phyloP scores from a whole-genome alignment of 2,329 filamentous ascomycete genomes.

The Calonectria pteridis region DNA sequence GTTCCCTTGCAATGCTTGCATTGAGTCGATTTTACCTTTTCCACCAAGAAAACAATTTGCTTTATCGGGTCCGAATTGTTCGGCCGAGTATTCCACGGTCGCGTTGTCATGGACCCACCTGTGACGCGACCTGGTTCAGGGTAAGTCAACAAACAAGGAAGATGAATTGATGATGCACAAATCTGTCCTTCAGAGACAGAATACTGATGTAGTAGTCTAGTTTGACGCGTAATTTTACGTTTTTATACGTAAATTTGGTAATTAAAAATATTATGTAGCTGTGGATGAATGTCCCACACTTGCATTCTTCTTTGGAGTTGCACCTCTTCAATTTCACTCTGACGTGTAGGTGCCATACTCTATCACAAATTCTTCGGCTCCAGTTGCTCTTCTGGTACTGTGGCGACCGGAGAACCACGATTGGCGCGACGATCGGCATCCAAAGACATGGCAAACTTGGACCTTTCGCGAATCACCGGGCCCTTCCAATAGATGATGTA shows the following conservation, averaged over 20 bases:
- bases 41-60: no score
- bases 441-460: neutral
- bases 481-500: slow-evolving; percentile 4
- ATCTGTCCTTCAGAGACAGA: neutral
- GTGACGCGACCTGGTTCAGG: neutral
- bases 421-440: neutral
- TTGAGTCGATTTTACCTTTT: no score
- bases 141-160: neutral
- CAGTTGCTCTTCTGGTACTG: neutral
- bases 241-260: neutral
- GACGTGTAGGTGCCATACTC: neutral
- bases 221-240: neutral
- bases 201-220: neutral
- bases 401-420: neutral
- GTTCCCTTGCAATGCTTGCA: no score
- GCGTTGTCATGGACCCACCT: neutral
- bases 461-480: neutral
- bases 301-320: no score
- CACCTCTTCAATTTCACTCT: no score
- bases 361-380: neutral
- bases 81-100: neutral
- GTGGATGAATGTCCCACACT: neutral
- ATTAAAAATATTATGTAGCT: no score
- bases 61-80: neutral
- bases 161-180: neutral